These are phyloP conservation scores for Pythium oligandrum DNA, from an alignment of 352 stramenopile genomes.

Conservation along the genomic window DNA sequence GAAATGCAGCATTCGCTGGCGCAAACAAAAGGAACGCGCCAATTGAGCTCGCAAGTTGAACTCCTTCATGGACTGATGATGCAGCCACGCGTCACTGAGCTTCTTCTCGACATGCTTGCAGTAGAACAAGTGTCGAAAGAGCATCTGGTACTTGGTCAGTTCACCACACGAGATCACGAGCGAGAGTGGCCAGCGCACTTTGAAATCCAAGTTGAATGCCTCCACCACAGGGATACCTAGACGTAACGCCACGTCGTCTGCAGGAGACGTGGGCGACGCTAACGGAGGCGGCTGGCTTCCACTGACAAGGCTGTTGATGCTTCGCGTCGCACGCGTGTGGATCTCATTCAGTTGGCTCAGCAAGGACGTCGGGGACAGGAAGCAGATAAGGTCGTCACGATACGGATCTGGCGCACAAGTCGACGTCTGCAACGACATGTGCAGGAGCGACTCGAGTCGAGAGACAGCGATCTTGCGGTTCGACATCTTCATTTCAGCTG, in stretches of 20 bases:
- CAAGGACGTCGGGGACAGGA: conserved; percentile 83
- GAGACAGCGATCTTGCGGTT: conserved; percentile 85
- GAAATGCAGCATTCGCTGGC: conserved; percentile 99
- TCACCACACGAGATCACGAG: conserved; percentile 94
- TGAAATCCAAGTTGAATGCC: conserved; percentile 95
- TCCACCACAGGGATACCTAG: conserved; percentile 91
- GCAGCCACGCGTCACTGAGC: conserved; percentile 94
- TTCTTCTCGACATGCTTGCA: conserved; percentile 97
- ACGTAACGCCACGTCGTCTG: background rate
- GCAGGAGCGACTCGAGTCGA: conserved; percentile 92
- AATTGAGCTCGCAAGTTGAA: conserved; percentile 84
- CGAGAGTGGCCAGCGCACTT: conserved; percentile 95
- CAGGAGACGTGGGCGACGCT: background rate
- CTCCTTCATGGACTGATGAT: conserved; percentile 93
- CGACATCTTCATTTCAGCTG: conserved; percentile 90
- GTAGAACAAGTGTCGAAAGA: conserved; percentile 99
- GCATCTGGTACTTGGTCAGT: conserved; percentile 97
- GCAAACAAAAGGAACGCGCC: conserved; percentile 91
- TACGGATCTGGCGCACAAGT: conserved; percentile 87
- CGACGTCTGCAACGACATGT: conserved; percentile 90
- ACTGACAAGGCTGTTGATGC: conserved; percentile 18
- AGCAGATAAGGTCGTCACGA: conserved; percentile 89
- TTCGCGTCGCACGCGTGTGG: conserved; percentile 75
- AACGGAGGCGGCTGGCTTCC: background rate
- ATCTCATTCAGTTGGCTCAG: conserved; percentile 92